Evolutionary conservation across 1,284 basidiomycete genomes (phyloP).

Genomic region (Moesziomyces sp.): DNA sequence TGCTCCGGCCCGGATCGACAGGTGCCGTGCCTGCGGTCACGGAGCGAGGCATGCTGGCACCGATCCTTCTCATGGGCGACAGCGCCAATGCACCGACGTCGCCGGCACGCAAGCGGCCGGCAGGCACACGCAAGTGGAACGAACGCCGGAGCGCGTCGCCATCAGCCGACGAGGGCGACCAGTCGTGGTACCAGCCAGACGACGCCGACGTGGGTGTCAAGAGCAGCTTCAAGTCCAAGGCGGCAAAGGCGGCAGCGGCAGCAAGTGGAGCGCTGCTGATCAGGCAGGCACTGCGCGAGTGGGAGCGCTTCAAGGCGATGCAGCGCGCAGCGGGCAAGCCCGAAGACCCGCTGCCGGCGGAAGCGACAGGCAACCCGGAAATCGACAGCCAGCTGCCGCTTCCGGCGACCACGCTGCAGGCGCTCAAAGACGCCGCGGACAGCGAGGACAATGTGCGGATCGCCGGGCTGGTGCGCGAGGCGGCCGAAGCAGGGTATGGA

Average conservation of each 20-base stretch:
- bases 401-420: slow-evolving; percentile 14
- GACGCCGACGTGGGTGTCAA: slow-evolving; percentile 7
- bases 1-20: slow-evolving; percentile 15
- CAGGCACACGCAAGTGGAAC: slow-evolving; percentile 36
- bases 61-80: slow-evolving; percentile 18
- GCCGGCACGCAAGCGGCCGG: slow-evolving; percentile 14
- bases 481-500: slow-evolving; percentile 47
- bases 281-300: slow-evolving; percentile 46
- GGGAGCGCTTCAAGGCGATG: slow-evolving; percentile 51
- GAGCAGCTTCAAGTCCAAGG: slow-evolving; percentile 26
- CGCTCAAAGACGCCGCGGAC: slow-evolving; percentile 41
- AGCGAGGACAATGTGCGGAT: slow-evolving; percentile 33
- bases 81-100: slow-evolving; percentile 14
- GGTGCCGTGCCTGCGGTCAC: slow-evolving; percentile 29
- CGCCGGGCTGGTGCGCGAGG: slow-evolving; percentile 32
- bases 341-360: slow-evolving; percentile 46
- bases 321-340: slow-evolving; percentile 48
- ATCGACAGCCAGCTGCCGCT: slow-evolving; percentile 30
- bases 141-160: slow-evolving; percentile 22
- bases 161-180: slow-evolving; percentile 13
- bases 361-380: slow-evolving; percentile 35
- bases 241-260: slow-evolving; percentile 23
- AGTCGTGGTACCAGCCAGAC: slow-evolving; percentile 39
- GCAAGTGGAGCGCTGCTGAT: slow-evolving; percentile 47
- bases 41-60: slow-evolving; percentile 10